Percentiles rank a stretch among this genome's conserved stretches.
phyloP scores from a whole-genome alignment of 345 rosid genomes.

The Hibiscus trionum region DNA sequence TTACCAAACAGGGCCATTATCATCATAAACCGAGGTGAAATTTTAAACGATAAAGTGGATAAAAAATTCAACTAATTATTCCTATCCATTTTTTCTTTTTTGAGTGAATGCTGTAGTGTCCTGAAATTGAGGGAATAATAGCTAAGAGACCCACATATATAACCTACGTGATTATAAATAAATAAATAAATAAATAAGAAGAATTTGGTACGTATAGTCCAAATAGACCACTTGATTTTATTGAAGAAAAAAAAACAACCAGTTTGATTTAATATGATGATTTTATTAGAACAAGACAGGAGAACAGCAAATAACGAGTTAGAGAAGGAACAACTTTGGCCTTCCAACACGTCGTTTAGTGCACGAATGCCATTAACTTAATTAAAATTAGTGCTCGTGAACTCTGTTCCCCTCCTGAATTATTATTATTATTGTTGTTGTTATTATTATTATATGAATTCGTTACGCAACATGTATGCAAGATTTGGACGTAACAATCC shows the following conservation, averaged over 20 bases:
- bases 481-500: no score
- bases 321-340: neutral
- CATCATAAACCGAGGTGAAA: no score
- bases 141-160: neutral
- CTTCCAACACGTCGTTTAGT: conserved; percentile 11
- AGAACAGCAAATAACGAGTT: neutral
- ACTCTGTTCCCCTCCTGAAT: neutral
- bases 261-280: neutral
- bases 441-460: no score
- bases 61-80: no score
- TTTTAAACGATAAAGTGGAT: no score
- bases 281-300: neutral
- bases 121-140: neutral
- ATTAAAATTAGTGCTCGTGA: neutral
- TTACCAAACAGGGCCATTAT: no score
- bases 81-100: no score
- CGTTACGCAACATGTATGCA: no score
- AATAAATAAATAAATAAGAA: no score
- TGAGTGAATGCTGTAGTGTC: neutral
- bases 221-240: no score
- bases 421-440: neutral
- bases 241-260: neutral
- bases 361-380: neutral
- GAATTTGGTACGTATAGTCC: neutral
- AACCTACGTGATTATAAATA: neutral